These are phyloP conservation scores for Candolleomyces aberdarensis DNA, from an alignment of 768 basidiomycete genomes.

Conservation along the genomic window DNA sequence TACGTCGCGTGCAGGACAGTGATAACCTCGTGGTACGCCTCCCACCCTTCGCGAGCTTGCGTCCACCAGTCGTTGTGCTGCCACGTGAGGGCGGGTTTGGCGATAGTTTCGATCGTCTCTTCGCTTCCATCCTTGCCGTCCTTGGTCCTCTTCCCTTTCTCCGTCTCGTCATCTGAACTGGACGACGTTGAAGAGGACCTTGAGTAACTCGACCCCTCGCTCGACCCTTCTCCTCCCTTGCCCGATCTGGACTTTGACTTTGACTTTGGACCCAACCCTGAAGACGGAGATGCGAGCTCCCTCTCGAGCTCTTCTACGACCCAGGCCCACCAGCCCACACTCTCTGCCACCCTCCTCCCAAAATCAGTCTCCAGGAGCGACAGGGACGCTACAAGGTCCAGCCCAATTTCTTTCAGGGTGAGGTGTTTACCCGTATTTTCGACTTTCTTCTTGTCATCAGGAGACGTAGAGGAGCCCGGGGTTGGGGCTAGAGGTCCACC, in stretches of 20 bases:
- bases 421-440: slow-evolving; percentile 1
- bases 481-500: too few species aligned
- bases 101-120: too few species aligned
- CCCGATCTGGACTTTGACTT: too few species aligned
- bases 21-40: neutral
- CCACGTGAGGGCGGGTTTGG: too few species aligned
- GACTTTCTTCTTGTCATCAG: neutral
- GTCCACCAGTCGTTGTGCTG: neutral
- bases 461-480: too few species aligned
- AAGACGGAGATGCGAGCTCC: neutral
- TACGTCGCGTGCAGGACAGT: neutral
- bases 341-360: neutral
- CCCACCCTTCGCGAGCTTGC: neutral
- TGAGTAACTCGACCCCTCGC: too few species aligned
- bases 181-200: too few species aligned
- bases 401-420: neutral
- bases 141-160: too few species aligned
- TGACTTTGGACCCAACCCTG: too few species aligned
- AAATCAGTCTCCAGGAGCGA: slow-evolving; percentile 1
- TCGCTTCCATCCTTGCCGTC: too few species aligned
- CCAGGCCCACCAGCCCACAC: slow-evolving; percentile 5
- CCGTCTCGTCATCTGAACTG: too few species aligned
- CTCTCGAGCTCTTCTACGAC: slow-evolving; percentile 1
- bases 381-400: slow-evolving; percentile 9
- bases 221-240: too few species aligned